Evolutionary conservation across 2,329 filamentous ascomycete species (phyloP).

Genomic region (Calonectria hongkongensis): DNA sequence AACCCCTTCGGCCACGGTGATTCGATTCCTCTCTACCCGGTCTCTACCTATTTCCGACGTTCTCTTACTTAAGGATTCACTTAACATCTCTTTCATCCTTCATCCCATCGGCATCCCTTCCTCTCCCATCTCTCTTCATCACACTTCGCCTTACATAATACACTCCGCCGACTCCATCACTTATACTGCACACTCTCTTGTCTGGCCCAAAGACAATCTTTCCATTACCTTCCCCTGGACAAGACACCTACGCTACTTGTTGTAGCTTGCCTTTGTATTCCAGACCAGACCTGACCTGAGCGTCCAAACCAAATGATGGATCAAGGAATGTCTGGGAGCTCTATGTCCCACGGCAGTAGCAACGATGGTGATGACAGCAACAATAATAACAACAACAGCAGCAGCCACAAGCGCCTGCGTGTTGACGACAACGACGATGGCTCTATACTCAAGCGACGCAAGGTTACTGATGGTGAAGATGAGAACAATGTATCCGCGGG

Average conservation of each 20-base stretch:
- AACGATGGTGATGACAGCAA: background rate
- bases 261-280: background rate
- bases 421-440: slow-evolving; percentile 1
- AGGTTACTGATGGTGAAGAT: background rate
- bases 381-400: slow-evolving; percentile 5
- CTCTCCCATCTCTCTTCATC: background rate
- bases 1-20: background rate
- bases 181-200: background rate
- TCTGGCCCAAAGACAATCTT: background rate
- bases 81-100: too few species aligned
- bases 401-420: slow-evolving; percentile 1
- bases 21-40: background rate
- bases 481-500: background rate
- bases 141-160: background rate
- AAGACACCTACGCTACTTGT: background rate
- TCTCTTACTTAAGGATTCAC: background rate
- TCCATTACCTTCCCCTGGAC: background rate
- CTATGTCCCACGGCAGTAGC: slow-evolving; percentile 12
- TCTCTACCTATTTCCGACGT: background rate
- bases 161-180: background rate
- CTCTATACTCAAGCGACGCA: slow-evolving; percentile 11
- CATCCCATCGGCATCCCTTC: background rate
- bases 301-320: slow-evolving; percentile 13
- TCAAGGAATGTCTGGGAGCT: background rate
- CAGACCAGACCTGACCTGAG: background rate